Base-by-base conservation (phyloP, 805 yeast genomes). In the Candida alai region DNA sequence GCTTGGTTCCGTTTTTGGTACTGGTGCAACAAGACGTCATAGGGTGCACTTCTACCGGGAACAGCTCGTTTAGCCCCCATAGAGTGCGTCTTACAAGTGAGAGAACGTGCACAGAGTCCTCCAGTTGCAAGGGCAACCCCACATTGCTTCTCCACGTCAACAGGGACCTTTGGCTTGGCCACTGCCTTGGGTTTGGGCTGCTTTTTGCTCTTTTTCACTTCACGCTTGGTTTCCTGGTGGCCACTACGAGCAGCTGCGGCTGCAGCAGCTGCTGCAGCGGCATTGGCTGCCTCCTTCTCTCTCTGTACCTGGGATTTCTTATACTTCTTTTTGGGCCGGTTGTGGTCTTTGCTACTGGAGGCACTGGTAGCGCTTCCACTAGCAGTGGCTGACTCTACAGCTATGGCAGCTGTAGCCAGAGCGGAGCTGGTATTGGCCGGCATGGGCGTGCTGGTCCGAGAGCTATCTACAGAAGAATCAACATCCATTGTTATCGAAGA, bases 51-150 rank as follows among this genome's bases (percentile, higher is more conserved):
- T 48, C 98, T 73, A 8, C 98, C 98, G 12, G 77, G 79, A 14
- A 93, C 98, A 1, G 96, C 89, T 48, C 98, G 75, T 51, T 93
- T 93, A 18, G 97, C 96, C 21, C 97, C 97, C 96, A 93, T 89
- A 1, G 97, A 86, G 60, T 93, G 98, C 0, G 97, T 88, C 55
- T 93, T 93, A 70, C 98, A 93, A 0, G 98, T 93, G 40, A 93
- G 68, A 0, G 97, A 88, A 32, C 98, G 73, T 4, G 97, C 97
- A 68, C 98, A 93, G 47, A 79, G 82, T 0, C 94, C 95, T n/a
- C 97, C 97, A 44, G 82, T 84, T 0, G 96, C 88, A 40, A 93
- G 64, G 5, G 86, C 84, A 9, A 93, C 97, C 58, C 98, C 98
- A 69, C 98, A 93, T 60, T 93, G 97, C 45, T 76, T 77, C 52